Conservation (phyloP, 2,329 filamentous ascomycete genomes). For the Emergomyces pasteurianus region DNA sequence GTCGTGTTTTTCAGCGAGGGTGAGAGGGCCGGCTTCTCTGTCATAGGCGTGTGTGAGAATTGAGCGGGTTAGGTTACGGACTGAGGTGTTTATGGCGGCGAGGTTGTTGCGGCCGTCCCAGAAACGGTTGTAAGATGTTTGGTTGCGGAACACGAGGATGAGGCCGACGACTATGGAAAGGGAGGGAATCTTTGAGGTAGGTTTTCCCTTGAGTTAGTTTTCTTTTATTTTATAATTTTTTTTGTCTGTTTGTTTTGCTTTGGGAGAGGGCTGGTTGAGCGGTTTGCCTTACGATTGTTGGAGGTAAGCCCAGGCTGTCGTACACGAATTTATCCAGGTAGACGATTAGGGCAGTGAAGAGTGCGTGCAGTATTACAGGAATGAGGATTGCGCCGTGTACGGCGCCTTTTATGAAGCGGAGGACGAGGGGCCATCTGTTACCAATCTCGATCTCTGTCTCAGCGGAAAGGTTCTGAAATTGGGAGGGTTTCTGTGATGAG, state of each 20-base stretch:
- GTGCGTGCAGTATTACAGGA: slow-evolving; percentile 45
- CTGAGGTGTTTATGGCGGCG: slow-evolving; percentile 44
- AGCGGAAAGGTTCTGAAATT: neutral
- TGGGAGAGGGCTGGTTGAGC: neutral
- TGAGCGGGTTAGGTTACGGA: slow-evolving; percentile 47
- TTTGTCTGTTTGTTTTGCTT: neutral
- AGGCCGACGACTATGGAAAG: slow-evolving; percentile 55
- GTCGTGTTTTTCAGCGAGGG: slow-evolving; percentile 39
- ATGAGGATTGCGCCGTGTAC: slow-evolving; percentile 48
- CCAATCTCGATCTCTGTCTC: neutral
- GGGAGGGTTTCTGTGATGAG: neutral
- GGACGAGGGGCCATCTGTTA: slow-evolving; percentile 47
- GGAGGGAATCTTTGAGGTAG: slow-evolving; percentile 39
- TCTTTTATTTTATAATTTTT: neutral
- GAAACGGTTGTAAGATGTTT: slow-evolving; percentile 53
- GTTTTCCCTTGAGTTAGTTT: neutral
- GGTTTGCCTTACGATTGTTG: slow-evolving; percentile 38
- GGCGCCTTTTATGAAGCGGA: slow-evolving; percentile 53
- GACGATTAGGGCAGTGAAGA: slow-evolving; percentile 48
- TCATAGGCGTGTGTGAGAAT: slow-evolving; percentile 40
- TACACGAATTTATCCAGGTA: slow-evolving; percentile 44
- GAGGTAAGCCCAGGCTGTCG: slow-evolving; percentile 43
- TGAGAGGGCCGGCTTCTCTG: slow-evolving; percentile 18
- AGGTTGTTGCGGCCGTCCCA: slow-evolving; percentile 50
- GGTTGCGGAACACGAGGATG: slow-evolving; percentile 56